Evolutionary conservation across 2,329 filamentous ascomycete genomes (phyloP).

Genomic region (Sporothrix variecibatus): DNA sequence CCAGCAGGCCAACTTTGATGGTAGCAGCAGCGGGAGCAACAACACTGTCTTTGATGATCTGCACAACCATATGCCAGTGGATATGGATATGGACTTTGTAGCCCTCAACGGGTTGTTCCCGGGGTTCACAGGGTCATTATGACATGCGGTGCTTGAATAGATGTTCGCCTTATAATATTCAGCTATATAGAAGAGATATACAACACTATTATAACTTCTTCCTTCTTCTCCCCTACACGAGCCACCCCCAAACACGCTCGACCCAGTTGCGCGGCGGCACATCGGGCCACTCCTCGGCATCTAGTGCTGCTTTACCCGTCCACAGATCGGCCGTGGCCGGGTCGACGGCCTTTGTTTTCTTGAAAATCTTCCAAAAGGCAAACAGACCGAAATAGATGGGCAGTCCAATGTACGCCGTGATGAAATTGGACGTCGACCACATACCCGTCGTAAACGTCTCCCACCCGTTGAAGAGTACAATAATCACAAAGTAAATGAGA

Average conservation of each 20-base stretch:
- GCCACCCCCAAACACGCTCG: constrained; percentile 58
- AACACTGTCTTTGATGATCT: background rate
- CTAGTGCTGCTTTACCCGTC: constrained; percentile 59
- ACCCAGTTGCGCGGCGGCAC: constrained; percentile 53
- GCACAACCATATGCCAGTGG: background rate
- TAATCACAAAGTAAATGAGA: constrained; percentile 56
- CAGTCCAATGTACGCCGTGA: constrained; percentile 65
- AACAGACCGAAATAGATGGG: constrained; percentile 57
- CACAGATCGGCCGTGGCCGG: background rate
- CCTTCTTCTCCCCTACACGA: background rate
- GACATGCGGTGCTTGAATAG: background rate
- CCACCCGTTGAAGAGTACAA: constrained; percentile 51
- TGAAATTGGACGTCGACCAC: constrained; percentile 58
- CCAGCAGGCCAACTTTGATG: background rate
- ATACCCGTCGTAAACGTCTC: constrained; percentile 63
- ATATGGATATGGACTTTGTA: background rate
- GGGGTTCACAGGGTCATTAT: background rate
- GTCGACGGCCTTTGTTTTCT: background rate
- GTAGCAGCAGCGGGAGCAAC: background rate
- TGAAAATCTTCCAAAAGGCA: background rate
- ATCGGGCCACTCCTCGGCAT: constrained; percentile 45
- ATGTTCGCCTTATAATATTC: background rate
- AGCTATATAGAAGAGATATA: background rate
- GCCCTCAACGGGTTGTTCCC: background rate
- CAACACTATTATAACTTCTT: background rate